phyloP scores from a whole-genome alignment of 331 rosid species.

The Rosa hybrid region DNA sequence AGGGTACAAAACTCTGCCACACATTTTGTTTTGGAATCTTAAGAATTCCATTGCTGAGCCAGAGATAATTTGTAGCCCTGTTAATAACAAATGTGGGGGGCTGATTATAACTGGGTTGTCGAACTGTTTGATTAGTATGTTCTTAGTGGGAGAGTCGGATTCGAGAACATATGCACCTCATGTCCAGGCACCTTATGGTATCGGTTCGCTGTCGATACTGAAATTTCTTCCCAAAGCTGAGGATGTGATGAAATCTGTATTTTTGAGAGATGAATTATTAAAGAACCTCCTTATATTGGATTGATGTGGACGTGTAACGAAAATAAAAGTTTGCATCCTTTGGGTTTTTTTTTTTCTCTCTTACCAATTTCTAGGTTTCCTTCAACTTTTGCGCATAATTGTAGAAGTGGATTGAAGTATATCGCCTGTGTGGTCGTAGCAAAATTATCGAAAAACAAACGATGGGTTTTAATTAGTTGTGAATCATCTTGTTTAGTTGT shows the following conservation, averaged over 20 bases:
- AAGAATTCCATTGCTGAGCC: not conserved
- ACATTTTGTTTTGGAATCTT: not conserved
- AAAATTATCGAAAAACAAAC: too few species aligned
- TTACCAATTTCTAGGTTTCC: too few species aligned
- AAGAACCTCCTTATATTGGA: too few species aligned
- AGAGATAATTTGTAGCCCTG: not conserved
- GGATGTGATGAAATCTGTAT: not conserved
- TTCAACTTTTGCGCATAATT: too few species aligned
- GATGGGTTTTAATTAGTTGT: too few species aligned
- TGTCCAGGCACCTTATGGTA: not conserved
- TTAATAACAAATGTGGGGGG: not conserved
- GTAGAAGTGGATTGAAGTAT: too few species aligned
- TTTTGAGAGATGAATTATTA: not conserved
- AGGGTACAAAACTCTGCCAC: too few species aligned
- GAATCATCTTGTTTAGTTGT: too few species aligned
- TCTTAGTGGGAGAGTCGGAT: not conserved
- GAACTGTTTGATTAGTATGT: not conserved
- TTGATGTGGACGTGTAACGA: too few species aligned
- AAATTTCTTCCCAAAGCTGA: not conserved
- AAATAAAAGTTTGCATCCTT: too few species aligned
- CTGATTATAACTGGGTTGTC: not conserved
- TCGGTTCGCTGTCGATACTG: not conserved
- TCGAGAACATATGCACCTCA: not conserved
- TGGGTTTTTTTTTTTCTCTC: too few species aligned
- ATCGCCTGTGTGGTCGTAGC: too few species aligned